These are phyloP conservation scores for Aspergillus leporis DNA, from an alignment of 495 filamentous ascomycete species.

Conservation along the genomic window DNA sequence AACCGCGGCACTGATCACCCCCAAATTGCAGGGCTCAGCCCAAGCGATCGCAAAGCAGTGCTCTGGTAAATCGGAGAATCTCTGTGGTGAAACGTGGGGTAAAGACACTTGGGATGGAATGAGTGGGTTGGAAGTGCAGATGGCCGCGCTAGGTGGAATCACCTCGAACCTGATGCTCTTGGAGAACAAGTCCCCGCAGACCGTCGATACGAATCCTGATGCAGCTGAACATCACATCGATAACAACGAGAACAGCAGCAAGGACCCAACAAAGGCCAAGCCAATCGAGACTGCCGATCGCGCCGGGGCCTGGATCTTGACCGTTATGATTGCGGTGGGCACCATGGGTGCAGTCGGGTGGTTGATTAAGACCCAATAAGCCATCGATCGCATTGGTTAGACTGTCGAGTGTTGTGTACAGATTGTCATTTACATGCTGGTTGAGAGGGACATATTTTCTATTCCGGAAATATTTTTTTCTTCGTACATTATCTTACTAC, in stretches of 20 bases:
- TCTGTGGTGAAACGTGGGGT: constrained; percentile 72
- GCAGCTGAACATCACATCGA: constrained; percentile 23
- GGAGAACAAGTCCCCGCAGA: constrained; percentile 8
- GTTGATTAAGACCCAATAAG: constrained; percentile 25
- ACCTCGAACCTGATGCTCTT: constrained; percentile 31
- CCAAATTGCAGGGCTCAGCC: constrained; percentile 61
- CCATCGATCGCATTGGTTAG: background rate
- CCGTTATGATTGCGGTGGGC: constrained; percentile 50
- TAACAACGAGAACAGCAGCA: constrained; percentile 26
- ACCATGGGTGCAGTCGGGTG: constrained; percentile 35
- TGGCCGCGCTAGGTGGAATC: constrained; percentile 56
- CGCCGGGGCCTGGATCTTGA: constrained; percentile 67
- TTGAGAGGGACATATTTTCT: background rate
- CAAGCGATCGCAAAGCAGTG: constrained; percentile 65
- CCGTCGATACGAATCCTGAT: constrained; percentile 21
- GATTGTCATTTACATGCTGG: background rate
- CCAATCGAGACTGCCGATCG: constrained; percentile 53
- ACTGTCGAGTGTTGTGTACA: background rate
- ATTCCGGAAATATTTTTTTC: background rate
- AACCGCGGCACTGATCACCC: constrained; percentile 58
- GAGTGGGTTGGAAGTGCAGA: constrained; percentile 52
- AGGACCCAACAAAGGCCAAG: constrained; percentile 21
- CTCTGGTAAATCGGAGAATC: constrained; percentile 52
- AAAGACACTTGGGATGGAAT: constrained; percentile 61
- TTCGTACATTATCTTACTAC: background rate